Evolutionary conservation across 495 filamentous ascomycete genomes (phyloP), one percentile per base, ranked within the genome.

Genomic region (Umbilicaria muhlenbergii): DNA sequence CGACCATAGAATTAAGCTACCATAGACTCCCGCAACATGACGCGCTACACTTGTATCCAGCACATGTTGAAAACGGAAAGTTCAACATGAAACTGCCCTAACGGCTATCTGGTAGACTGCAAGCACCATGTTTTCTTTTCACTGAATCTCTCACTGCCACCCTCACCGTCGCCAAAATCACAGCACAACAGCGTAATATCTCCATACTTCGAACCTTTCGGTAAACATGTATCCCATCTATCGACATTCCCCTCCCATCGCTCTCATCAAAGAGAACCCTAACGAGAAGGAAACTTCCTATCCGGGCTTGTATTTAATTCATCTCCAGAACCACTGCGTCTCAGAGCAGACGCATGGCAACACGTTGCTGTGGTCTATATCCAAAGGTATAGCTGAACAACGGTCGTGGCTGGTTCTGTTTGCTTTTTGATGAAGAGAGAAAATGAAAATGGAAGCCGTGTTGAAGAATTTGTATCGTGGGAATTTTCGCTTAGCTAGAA

Each of bases 341-440:
- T 56, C 62, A 57, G 57, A 35, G 34, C 53, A 47, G 58, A 58
- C 51, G 63, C 68, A 73, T 73, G 72, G 73, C 73, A 77, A 75
- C 73, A 57, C 73, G 69, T 68, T 70, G 71, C 63, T 70, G 71
- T 75, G 59, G 19, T 21, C 19, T 21, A 21, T 21, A 21, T 5
- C 19, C 2, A 21, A 21, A 5, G 19, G 5, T 56, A 40, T 60
- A 60, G 62, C 69, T 65, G 63, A 60, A 67, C 71, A 69, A 70
- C 59, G 73, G 73, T 77, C 73, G 73, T 77, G 73, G 72, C 73
- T 67, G 68, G 70, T 57, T 73, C 72, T 63, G 72, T 73, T 71
- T 49, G 54, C 54, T 65, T 71, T 75, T 77, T 68, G 61, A 63
- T 58, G 54, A 66, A 61, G 58, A 63, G 57, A 36, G 49, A 58